Evolutionary conservation across 345 rosid species (phyloP), one percentile per base, ranked within the genome.

Genomic region (Lepidium africanum): DNA sequence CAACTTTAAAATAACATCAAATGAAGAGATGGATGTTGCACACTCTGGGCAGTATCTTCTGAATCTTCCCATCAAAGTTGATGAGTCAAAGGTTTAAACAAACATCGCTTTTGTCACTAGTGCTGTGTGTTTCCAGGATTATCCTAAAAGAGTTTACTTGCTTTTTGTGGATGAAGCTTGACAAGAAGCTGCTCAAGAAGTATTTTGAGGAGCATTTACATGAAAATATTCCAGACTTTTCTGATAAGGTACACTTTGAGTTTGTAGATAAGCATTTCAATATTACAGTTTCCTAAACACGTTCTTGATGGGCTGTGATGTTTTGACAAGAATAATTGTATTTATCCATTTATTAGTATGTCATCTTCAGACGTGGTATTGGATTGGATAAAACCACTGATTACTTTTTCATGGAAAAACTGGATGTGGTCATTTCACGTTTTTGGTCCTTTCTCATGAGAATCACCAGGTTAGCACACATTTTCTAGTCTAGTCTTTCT

Each of bases 321-420:
- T 43, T 32, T 40, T 40, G 25, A 42, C 38, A 40, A 39, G 12
- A 10, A 63, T 39, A 37, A 59, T 45, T 37, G 19, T 30, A 39
- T 27, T 55, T 57, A 9, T 13, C 36, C 15, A 0, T 42, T 67
- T 15, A 11, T 60, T 65, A 93, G 98, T 93, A 85, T 57, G 81
- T 93, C 61, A 88, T 93, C 76, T 93, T 93, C 81, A 84, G 98
- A 62, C 90, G 97, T 36, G 98, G 98, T 48, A 84, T 92, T 56
- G 98, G 97, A 65, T 50, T 90, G 63, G 98, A 92, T 82, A 76
- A 56, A 69, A 92, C 91, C 65, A 82, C 88, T 3, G 90, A 83
- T 77, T 90, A 74, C 76, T 92, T 92, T 80, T 71, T 88, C 83
- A 77, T 84, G 93, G 93, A 85, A 80, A 90, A 88, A 74, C 78